Evolutionary conservation across 352 stramenopile genomes (phyloP), one percentile per base, ranked within the genome.

Genomic region (Phytopythium aichiense): DNA sequence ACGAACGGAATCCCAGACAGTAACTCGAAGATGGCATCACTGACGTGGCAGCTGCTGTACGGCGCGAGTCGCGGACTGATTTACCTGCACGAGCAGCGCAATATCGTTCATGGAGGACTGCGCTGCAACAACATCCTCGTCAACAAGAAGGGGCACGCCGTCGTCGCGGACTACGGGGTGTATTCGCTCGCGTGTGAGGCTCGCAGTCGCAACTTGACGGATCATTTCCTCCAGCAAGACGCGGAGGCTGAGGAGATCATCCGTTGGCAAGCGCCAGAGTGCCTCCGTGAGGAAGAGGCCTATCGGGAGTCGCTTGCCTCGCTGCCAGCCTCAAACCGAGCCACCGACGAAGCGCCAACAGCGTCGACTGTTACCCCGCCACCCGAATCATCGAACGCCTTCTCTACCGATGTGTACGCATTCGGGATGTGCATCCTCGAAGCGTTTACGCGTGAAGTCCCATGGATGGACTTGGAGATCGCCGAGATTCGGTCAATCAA

Each of bases 371-470:
- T 35, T 20, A 18, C 57, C 12, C 11, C 42, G 23, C 60, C 23
- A 7, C 69, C 61, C 61, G 63, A 61, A 11, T 76, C 66, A 0
- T 60, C 73, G 1, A 74, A 57, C 15, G 75, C 74, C 1, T 86
- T 83, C 25, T 68, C 71, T 3, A 77, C 71, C 0, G 81, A 93
- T 55, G 72, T 91, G 42, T 93, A 88, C 61, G 76, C 80, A 15
- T 83, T 91, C 40, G 84, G 84, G n/a, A 89, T 93, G 81, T 89
- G 76, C 45, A 88, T 91, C 28, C n/a, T 89, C 8, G 81, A 93
- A 43, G 73, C 79, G 2, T 61, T 90, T 30, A 88, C 81, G 1
- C 66, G 69, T 0, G 69, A 75, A 12, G 60, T 77, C 0, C 84
- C 84, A 0, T 93, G 82, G 82, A 63, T 48, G 15, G 68, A 54